Percentiles rank a stretch among this genome's conserved stretches.
Conservation (phyloP, 495 filamentous ascomycete genomes). For the Geoglossum glabrum region DNA sequence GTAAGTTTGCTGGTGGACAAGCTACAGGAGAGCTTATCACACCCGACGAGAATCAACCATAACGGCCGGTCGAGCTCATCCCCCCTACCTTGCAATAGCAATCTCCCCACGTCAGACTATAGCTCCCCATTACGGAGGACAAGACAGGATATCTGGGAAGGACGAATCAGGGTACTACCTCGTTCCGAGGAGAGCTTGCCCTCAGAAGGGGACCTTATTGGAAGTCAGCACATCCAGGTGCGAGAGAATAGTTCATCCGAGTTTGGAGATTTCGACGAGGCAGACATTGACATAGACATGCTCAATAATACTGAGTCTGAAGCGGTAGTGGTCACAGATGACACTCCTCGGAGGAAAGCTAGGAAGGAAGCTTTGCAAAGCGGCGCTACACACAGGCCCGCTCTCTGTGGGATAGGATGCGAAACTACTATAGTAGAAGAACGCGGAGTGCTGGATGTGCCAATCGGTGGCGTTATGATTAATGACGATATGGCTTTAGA, state of each 20-base stretch:
- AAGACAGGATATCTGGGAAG: not conserved
- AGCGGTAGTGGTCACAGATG: constrained; percentile 5
- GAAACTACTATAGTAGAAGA: not conserved
- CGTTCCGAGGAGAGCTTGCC: not conserved
- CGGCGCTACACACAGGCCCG: not conserved
- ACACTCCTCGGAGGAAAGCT: constrained; percentile 9
- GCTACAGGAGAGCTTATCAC: constrained; percentile 40
- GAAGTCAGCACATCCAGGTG: not conserved
- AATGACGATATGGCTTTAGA: constrained; percentile 6
- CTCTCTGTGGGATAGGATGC: not conserved
- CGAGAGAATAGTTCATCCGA: constrained; percentile 25
- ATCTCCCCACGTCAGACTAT: not conserved
- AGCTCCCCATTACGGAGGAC: not conserved
- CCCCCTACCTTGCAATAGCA: constrained; percentile 24
- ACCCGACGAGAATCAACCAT: constrained; percentile 15
- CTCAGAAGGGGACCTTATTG: not conserved
- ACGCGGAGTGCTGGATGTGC: not conserved
- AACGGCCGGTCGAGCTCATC: constrained; percentile 31
- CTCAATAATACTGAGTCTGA: constrained; percentile 24
- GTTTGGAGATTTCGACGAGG: constrained; percentile 34
- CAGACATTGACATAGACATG: constrained; percentile 34
- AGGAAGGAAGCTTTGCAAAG: constrained; percentile 4
- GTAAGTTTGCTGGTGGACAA: constrained; percentile 43
- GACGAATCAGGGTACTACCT: not conserved
- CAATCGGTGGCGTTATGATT: not conserved